Conservation (phyloP, 164 flowering plant genomes). For the Vitis rotundifolia region DNA sequence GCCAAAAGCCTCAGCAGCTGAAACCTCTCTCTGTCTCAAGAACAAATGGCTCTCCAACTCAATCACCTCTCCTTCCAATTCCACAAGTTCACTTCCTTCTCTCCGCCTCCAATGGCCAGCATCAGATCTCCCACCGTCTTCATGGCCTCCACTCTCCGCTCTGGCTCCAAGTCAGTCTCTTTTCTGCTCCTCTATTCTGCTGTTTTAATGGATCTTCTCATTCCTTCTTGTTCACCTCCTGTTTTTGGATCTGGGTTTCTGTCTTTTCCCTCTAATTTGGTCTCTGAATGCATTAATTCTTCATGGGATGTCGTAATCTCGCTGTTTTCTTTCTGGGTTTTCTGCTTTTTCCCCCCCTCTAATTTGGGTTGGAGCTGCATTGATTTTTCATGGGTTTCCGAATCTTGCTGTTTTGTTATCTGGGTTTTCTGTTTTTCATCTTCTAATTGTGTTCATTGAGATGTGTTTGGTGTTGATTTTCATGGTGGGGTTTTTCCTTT, state of each 20-base stretch:
- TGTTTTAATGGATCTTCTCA: slow-evolving; percentile 3
- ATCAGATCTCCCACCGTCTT: slow-evolving; percentile 59
- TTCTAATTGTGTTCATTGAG: no score
- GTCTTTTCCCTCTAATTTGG: neutral
- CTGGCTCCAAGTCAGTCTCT: slow-evolving; percentile 43
- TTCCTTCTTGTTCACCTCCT: slow-evolving; percentile 2
- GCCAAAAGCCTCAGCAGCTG: neutral
- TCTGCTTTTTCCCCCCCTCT: neutral
- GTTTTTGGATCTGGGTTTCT: slow-evolving; percentile 26
- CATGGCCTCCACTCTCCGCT: slow-evolving; percentile 66
- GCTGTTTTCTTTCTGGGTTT: neutral
- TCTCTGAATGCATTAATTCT: neutral
- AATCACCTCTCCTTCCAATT: slow-evolving; percentile 37
- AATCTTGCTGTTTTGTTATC: no score
- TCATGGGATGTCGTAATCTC: neutral
- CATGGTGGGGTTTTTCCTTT: no score
- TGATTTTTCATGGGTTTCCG: no score
- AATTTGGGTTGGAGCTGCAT: no score
- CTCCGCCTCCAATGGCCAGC: slow-evolving; percentile 36
- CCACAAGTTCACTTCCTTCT: slow-evolving; percentile 37
- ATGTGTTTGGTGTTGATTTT: no score
- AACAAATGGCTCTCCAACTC: slow-evolving; percentile 55
- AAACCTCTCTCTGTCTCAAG: neutral
- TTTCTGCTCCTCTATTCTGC: neutral
- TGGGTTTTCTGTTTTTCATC: no score